Evolutionary conservation across 208 protist genomes (phyloP), one percentile per base, ranked within the genome.

Genomic region (Leishmania guyanensis): DNA sequence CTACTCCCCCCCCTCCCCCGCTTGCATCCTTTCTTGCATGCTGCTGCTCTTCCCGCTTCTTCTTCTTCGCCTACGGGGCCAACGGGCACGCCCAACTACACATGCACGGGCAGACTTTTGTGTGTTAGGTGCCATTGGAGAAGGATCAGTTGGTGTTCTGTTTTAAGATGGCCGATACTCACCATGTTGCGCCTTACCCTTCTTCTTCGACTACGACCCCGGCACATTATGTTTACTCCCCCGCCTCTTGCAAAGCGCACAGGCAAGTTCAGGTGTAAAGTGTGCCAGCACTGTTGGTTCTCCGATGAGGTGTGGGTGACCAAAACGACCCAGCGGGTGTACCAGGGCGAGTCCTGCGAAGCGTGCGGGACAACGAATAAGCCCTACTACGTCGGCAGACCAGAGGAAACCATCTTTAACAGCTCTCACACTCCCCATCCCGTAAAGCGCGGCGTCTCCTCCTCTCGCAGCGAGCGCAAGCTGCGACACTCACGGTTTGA

Each of bases 141-240:
- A 54, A n/a, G 46, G 46, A 54, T 10, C 33, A 0, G 69, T 22
- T 39, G 26, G 29, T 29, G 20, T 68, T 33, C 62, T 36, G 5
- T 29, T 17, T 53, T 6, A n/a, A 16, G 6, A 54, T 54, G 69
- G 48, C 9, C 1, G 6, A 16, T 12, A 46, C 33, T 0, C 43
- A 50, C 20, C 56, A 97, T 97, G 94, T 71, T 97, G 36, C 70
- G 77, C 17, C 64, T 85, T 3, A 92, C 90, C 1, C 22, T 58
- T 5, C 26, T 92, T 4, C 48, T 89, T 14, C 81, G 76, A 69
- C 79, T 98, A 77, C 86, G 95, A 72, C 95, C 95, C 48, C 85
- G 95, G n/a, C 90, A 96, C 79, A 96, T 98, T 48, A 94, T 94
- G 89, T 98, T 94, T 84, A 97, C 93, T 0, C 93, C 95, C 0